These are phyloP conservation scores for Amesomyces nigricolor DNA, from an alignment of 2,329 filamentous ascomycete species.

Conservation along the genomic window DNA sequence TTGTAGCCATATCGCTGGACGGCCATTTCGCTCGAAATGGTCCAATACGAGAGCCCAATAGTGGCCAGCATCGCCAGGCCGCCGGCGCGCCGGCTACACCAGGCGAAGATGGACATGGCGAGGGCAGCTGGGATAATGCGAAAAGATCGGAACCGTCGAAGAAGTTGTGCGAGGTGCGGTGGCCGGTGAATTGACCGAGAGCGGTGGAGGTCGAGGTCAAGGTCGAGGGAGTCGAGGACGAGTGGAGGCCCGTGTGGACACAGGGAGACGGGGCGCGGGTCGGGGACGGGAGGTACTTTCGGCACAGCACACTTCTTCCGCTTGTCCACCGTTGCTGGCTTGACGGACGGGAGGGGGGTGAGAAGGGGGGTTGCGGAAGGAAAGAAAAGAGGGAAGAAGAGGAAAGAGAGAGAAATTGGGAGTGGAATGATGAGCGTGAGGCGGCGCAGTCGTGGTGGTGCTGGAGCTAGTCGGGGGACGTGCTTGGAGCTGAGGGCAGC, in stretches of 20 bases:
- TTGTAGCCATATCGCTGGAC: constrained; percentile 41
- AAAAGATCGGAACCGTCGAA: background rate
- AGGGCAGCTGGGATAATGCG: constrained; percentile 6
- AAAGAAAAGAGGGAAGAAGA: constrained; percentile 16
- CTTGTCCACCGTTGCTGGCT: constrained; percentile 21
- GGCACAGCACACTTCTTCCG: constrained; percentile 21
- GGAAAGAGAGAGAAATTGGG: constrained; percentile 16
- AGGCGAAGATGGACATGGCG: constrained; percentile 49
- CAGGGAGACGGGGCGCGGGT: constrained; percentile 17
- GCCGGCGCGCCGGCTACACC: constrained; percentile 49
- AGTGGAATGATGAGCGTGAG: constrained; percentile 19
- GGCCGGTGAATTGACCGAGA: constrained; percentile 14
- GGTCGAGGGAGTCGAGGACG: constrained; percentile 1
- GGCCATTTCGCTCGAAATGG: constrained; percentile 46
- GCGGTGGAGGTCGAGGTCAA: constrained; percentile 5
- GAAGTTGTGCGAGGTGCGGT: background rate
- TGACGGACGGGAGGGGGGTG: constrained; percentile 12
- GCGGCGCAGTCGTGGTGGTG: constrained; percentile 16
- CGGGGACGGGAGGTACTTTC: constrained; percentile 17
- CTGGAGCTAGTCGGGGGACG: constrained; percentile 16
- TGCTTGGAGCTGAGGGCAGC: constrained; percentile 19
- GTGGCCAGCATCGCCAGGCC: constrained; percentile 50
- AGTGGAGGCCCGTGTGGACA: constrained; percentile 17
- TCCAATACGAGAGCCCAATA: constrained; percentile 48
- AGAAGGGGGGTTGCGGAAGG: constrained; percentile 23